Conservation (phyloP, 805 yeast species). For the Teunomyces tritomae region DNA sequence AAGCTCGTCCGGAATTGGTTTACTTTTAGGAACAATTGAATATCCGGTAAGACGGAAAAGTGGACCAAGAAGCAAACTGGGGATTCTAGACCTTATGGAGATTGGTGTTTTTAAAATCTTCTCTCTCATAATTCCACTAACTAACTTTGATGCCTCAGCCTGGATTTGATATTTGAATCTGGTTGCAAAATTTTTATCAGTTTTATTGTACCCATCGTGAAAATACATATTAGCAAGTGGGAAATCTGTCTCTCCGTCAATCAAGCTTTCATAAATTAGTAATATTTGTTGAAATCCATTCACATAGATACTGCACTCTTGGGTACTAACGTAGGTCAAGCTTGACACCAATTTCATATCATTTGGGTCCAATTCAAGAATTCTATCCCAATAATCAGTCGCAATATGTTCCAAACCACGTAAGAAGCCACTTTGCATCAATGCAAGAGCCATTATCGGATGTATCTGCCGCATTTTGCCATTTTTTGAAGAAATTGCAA, state of each 20-base stretch:
- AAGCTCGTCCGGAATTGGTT: not conserved
- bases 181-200: not conserved
- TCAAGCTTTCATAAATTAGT: conserved; percentile 43
- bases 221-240: not conserved
- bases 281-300: conserved; percentile 43
- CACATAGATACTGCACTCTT: conserved; percentile 36
- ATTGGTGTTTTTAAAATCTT: not conserved
- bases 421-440: conserved; percentile 52
- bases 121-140: not conserved
- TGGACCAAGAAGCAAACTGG: not conserved
- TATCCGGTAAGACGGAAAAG: not conserved
- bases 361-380: conserved; percentile 13
- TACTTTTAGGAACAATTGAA: not conserved
- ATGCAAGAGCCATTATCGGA: conserved; percentile 43
- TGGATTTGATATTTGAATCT: not conserved
- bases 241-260: conserved; percentile 17
- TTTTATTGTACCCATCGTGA: not conserved
- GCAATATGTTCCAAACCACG: conserved; percentile 25
- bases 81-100: not conserved
- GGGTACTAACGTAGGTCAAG: conserved; percentile 35
- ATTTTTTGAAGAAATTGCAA: conserved; percentile 25
- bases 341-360: conserved; percentile 20
- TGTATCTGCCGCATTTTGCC: conserved; percentile 25
- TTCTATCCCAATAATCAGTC: conserved; percentile 19
- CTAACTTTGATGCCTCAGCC: not conserved